Conservation (phyloP, 352 stramenopile genomes). For the Elongisporangium undulatum region DNA sequence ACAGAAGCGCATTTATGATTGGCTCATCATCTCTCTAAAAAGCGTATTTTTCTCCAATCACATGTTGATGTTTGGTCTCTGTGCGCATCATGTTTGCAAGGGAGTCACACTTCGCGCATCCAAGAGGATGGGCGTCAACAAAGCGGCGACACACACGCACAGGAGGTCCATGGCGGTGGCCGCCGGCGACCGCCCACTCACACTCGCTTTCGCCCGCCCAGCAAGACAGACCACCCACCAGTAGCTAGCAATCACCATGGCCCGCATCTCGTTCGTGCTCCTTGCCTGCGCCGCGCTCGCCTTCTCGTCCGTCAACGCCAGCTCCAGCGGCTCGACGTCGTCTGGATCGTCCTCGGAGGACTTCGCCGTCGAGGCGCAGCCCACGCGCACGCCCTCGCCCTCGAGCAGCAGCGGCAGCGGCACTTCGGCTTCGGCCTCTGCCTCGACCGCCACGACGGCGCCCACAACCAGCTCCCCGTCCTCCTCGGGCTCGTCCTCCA, state of each 20-base stretch:
- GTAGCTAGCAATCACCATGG: neutral
- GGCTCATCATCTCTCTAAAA: neutral
- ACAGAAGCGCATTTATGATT: neutral
- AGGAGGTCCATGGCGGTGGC: neutral
- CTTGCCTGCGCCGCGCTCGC: neutral
- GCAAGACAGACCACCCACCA: neutral
- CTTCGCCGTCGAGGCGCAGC: constrained; percentile 6
- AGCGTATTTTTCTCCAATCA: neutral
- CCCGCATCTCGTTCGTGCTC: neutral
- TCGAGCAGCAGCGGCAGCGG: constrained; percentile 22
- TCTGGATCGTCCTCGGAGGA: constrained; percentile 11
- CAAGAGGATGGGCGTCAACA: neutral
- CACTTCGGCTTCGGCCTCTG: constrained; percentile 6
- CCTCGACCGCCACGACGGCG: constrained; percentile 4
- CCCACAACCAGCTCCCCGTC: constrained; percentile 18
- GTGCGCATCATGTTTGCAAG: neutral
- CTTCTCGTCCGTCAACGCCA: neutral
- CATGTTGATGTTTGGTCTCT: neutral
- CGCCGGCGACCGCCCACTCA: neutral
- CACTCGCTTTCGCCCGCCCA: neutral
- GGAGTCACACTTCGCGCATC: neutral
- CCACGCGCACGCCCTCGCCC: constrained; percentile 6
- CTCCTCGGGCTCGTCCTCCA: constrained; percentile 12
- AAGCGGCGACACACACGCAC: neutral
- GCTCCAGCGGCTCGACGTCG: neutral